Base-by-base conservation (phyloP, 345 rosid genomes). In the Eucalyptus leucophloia region DNA sequence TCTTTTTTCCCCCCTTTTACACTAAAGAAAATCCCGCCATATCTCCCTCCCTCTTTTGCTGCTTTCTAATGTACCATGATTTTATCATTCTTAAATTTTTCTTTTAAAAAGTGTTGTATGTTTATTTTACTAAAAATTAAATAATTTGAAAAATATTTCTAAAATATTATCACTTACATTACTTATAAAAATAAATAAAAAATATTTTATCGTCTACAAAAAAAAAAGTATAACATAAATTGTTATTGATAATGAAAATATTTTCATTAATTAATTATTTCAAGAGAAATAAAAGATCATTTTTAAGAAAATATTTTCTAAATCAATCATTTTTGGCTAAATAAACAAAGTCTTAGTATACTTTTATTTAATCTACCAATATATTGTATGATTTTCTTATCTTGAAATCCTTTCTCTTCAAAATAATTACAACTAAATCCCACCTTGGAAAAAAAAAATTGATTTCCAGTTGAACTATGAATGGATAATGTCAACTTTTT, bases 171-270 rank as follows among this genome's bases (percentile, higher is more conserved):
- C 44, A 2, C 2, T 34, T 69, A 32, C 34, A 34, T 69, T 7
- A 67, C 23, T 3, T 15, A 67, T 16, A 67, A 67, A 67, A n/a
- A n/a, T 67, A 3, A 67, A 67, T 8, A 4, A 32, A n/a, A 0
- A 34, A 17, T 14, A n/a, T n/a, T 16, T 65, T 0, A 67, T 67
- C 2, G 0, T 15, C 37, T 32, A n/a, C 21, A 30, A 30, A 4
- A 49, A 60, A 58, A 60, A 62, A 30, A 30, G 2, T 56, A 23
- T 56, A 56, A 56, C 30, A 24, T 2, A 62, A 24, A 26, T 62
- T 62, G 8, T 62, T 62, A 13, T 62, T 13, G 18, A 32, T 67
- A 16, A 32, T 67, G 11, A 69, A 17, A 34, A 69, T 8, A 15
- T 53, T n/a, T 69, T 65, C 2, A 65, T 2, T 1, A 1, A n/a